Percentiles rank a stretch among this genome's conserved stretches.
Conservation (phyloP, 2,329 filamentous ascomycete genomes). For the Colletotrichum tropicicola region DNA sequence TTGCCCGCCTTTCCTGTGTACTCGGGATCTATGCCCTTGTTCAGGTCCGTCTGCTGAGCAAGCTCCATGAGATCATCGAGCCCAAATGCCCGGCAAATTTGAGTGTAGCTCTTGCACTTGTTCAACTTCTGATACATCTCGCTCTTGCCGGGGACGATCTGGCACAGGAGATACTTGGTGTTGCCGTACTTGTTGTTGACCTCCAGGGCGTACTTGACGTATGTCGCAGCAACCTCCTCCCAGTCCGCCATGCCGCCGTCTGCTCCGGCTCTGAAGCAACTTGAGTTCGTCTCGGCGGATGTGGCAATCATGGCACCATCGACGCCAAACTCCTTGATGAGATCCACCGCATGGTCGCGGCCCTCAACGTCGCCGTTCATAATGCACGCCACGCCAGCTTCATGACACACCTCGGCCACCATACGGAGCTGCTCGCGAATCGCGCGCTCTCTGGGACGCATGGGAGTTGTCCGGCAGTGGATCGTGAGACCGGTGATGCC, state of each 20-base stretch:
- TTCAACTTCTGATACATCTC: slow-evolving; percentile 69
- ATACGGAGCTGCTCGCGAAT: slow-evolving; percentile 87
- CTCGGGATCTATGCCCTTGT: slow-evolving; percentile 66
- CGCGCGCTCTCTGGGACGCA: slow-evolving; percentile 89
- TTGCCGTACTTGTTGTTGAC: slow-evolving; percentile 90
- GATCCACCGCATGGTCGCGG: slow-evolving; percentile 74
- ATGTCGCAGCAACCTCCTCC: slow-evolving; percentile 80
- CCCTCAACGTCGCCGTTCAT: slow-evolving; percentile 93
- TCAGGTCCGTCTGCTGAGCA: slow-evolving; percentile 73
- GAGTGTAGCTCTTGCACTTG: slow-evolving; percentile 74
- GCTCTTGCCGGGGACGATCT: slow-evolving; percentile 85
- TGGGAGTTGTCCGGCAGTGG: slow-evolving; percentile 95
- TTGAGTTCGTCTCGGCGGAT: slow-evolving; percentile 89
- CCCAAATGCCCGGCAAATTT: slow-evolving; percentile 72
- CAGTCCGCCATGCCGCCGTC: slow-evolving; percentile 79
- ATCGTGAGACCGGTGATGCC: slow-evolving; percentile 93
- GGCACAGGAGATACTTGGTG: slow-evolving; percentile 88
- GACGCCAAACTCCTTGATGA: slow-evolving; percentile 83
- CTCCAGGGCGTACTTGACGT: slow-evolving; percentile 76
- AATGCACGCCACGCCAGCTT: slow-evolving; percentile 88
- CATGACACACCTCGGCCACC: slow-evolving; percentile 81
- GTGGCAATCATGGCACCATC: slow-evolving; percentile 98
- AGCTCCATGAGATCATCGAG: slow-evolving; percentile 69
- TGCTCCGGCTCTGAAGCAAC: slow-evolving; percentile 77
- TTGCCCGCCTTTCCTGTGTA: slow-evolving; percentile 44